phyloP scores from a whole-genome alignment of 2,329 filamentous ascomycete genomes.

The Fusarium armeniacum region DNA sequence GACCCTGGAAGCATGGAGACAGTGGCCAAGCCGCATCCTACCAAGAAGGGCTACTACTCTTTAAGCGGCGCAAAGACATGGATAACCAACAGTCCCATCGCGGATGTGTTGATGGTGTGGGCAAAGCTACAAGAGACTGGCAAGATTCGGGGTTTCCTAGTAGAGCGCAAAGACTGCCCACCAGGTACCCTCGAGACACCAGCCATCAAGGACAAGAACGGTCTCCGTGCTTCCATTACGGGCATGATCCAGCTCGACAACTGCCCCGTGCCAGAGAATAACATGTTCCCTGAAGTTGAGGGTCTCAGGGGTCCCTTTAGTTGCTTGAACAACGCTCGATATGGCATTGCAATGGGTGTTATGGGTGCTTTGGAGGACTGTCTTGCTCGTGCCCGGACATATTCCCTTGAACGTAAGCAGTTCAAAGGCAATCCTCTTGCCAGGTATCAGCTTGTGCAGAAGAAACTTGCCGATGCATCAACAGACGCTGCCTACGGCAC shows the following conservation, averaged over 20 bases:
- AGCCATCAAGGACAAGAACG: constrained; percentile 94
- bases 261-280: constrained; percentile 87
- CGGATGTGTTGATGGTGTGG: constrained; percentile 89
- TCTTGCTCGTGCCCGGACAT: constrained; percentile 82
- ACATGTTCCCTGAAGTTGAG: constrained; percentile 94
- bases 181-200: constrained; percentile 92
- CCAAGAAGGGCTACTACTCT: constrained; percentile 84
- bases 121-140: constrained; percentile 91
- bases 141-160: constrained; percentile 92
- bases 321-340: constrained; percentile 92
- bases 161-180: constrained; percentile 88
- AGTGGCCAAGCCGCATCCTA: constrained; percentile 84
- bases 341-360: constrained; percentile 93
- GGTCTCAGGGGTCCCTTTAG: constrained; percentile 91
- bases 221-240: constrained; percentile 91
- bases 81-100: constrained; percentile 95
- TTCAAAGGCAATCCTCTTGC: constrained; percentile 97
- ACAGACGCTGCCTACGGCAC: constrained; percentile 94
- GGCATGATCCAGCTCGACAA: constrained; percentile 98
- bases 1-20: constrained; percentile 95
- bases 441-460: constrained; percentile 96
- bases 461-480: constrained; percentile 93
- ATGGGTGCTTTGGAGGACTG: constrained; percentile 97
- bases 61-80: constrained; percentile 90
- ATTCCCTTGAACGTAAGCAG: constrained; percentile 93